phyloP scores from a whole-genome alignment of 1,139 yeast genomes.

The Blastobotrys malaysiensis region DNA sequence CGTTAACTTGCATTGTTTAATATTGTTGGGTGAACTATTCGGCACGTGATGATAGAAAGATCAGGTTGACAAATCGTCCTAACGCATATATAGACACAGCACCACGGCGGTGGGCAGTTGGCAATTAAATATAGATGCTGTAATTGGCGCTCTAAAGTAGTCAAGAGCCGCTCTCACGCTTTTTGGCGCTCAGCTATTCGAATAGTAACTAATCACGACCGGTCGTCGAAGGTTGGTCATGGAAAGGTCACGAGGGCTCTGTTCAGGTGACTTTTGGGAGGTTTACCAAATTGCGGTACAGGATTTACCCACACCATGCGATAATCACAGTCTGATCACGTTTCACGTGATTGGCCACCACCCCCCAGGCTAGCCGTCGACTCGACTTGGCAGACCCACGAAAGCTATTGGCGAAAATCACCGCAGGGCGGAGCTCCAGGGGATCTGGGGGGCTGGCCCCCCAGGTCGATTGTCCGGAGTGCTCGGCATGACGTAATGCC shows the following conservation, averaged over 20 bases:
- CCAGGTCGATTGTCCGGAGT: too few species aligned
- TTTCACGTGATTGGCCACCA: not conserved
- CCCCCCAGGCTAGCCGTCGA: too few species aligned
- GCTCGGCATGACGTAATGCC: too few species aligned
- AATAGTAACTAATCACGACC: not conserved
- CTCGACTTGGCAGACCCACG: too few species aligned
- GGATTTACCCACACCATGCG: not conserved
- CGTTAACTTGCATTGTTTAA: not conserved
- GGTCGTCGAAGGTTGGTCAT: not conserved
- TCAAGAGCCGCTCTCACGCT: not conserved
- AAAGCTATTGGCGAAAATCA: not conserved
- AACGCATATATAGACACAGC: too few species aligned
- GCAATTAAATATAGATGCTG: not conserved
- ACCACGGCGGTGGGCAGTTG: not conserved
- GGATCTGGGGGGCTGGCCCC: too few species aligned
- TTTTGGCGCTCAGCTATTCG: not conserved
- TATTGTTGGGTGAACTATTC: not conserved
- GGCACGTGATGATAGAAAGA: not conserved
- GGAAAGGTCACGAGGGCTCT: conserved; percentile 10
- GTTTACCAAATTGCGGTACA: not conserved
- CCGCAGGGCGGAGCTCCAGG: too few species aligned
- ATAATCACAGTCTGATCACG: not conserved
- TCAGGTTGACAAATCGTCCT: not conserved
- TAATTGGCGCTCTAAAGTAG: not conserved
- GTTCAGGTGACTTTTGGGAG: conserved; percentile 8